These are phyloP conservation scores for Neopestalotiopsis clavispora DNA, from an alignment of 2,329 filamentous ascomycete genomes.

Conservation along the genomic window DNA sequence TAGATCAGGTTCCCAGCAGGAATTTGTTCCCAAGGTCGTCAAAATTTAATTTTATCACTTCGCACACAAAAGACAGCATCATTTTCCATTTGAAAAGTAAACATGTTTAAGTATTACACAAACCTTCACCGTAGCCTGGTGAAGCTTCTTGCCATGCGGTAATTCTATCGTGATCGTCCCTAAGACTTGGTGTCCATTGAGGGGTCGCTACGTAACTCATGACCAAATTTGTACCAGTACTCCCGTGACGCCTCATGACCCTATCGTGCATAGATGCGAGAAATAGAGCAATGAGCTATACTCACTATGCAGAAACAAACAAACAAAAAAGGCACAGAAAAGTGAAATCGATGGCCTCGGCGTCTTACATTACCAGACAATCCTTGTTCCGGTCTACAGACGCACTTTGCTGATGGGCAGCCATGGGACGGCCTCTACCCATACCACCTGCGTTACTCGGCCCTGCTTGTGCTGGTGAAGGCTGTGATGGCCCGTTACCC, in stretches of 20 bases:
- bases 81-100: neutral
- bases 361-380: slow-evolving; percentile 32
- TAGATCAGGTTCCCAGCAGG: no score
- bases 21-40: no score
- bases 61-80: no score
- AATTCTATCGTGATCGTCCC: neutral
- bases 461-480: slow-evolving; percentile 5
- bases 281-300: neutral
- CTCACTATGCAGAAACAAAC: neutral
- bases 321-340: neutral
- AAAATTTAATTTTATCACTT: no score
- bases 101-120: neutral
- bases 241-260: neutral
- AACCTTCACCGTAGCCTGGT: neutral
- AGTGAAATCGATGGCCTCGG: neutral
- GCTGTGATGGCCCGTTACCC: neutral
- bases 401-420: slow-evolving; percentile 23
- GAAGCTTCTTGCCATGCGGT: neutral
- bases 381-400: slow-evolving; percentile 31
- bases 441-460: slow-evolving; percentile 38
- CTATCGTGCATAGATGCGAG: neutral
- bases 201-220: neutral
- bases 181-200: neutral
- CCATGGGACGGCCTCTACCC: slow-evolving; percentile 36
- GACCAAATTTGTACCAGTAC: neutral